Conservation (phyloP, 371 early-diverging fungal species). For the Coemansia sp. region DNA sequence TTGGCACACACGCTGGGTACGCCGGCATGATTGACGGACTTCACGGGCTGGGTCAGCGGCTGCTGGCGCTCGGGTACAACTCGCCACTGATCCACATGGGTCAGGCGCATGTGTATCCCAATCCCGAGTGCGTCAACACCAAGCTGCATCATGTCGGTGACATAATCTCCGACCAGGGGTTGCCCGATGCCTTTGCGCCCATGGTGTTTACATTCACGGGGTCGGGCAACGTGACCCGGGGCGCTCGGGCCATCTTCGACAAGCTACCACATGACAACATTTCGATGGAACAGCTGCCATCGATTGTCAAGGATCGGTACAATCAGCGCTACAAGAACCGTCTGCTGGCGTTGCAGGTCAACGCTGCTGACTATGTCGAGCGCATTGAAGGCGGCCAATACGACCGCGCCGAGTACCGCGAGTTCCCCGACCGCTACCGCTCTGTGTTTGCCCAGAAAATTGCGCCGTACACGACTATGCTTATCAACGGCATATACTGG, state of each 20-base stretch:
- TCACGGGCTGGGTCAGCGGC: slow-evolving; percentile 88
- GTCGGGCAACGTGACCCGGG: slow-evolving; percentile 91
- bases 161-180: slow-evolving; percentile 78
- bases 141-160: slow-evolving; percentile 77
- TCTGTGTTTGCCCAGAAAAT: slow-evolving; percentile 83
- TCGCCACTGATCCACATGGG: slow-evolving; percentile 91
- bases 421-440: slow-evolving; percentile 77
- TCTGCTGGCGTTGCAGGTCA: slow-evolving; percentile 74
- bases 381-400: slow-evolving; percentile 66
- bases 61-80: slow-evolving; percentile 88
- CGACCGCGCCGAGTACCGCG: slow-evolving; percentile 66
- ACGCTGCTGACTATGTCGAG: slow-evolving; percentile 77
- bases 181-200: slow-evolving; percentile 87
- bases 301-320: slow-evolving; percentile 56
- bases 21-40: slow-evolving; percentile 95
- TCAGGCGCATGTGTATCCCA: slow-evolving; percentile 85
- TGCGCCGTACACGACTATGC: slow-evolving; percentile 85
- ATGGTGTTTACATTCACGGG: slow-evolving; percentile 91
- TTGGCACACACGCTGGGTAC: slow-evolving; percentile 93
- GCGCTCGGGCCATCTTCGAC: slow-evolving; percentile 88
- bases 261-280: slow-evolving; percentile 91
- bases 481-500: slow-evolving; percentile 98
- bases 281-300: slow-evolving; percentile 77
- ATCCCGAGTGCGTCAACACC: slow-evolving; percentile 72
- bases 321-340: slow-evolving; percentile 41